These are phyloP conservation scores for Blakeslea trispora DNA, from an alignment of 371 early-diverging fungal species.

Conservation along the genomic window DNA sequence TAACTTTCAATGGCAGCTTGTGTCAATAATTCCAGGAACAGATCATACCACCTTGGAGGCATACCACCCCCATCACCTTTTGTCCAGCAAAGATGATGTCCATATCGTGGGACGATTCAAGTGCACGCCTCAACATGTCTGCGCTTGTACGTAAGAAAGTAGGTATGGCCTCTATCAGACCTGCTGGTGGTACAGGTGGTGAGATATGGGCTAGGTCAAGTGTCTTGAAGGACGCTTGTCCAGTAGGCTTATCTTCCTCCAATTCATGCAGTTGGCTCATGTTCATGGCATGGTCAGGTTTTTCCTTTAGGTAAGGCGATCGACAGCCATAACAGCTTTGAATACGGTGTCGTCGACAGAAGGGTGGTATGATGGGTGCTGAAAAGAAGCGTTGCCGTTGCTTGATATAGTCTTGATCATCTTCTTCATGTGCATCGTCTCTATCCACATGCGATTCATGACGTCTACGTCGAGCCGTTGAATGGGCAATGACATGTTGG, in stretches of 20 bases:
- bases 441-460: constrained; percentile 34
- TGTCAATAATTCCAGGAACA: constrained; percentile 60
- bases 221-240: constrained; percentile 5
- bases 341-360: constrained; percentile 47
- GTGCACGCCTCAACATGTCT: constrained; percentile 45
- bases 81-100: constrained; percentile 47
- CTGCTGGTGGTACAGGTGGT: constrained; percentile 27
- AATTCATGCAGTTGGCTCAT: constrained; percentile 37
- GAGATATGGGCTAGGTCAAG: constrained; percentile 12
- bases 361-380: constrained; percentile 32
- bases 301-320: constrained; percentile 27
- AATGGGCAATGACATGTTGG: constrained; percentile 39
- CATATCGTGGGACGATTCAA: constrained; percentile 30
- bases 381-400: constrained; percentile 30
- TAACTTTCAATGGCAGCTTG: constrained; percentile 66
- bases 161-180: constrained; percentile 62
- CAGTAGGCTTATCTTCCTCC: constrained; percentile 35
- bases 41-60: constrained; percentile 60
- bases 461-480: constrained; percentile 33
- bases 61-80: constrained; percentile 59
- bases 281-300: constrained; percentile 27
- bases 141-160: constrained; percentile 60
- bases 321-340: constrained; percentile 36
- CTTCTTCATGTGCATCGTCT: constrained; percentile 21
- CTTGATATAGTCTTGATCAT: constrained; percentile 22